phyloP scores from a whole-genome alignment of 169 alveolate genomes.

The Amoebophrya sp. region DNA sequence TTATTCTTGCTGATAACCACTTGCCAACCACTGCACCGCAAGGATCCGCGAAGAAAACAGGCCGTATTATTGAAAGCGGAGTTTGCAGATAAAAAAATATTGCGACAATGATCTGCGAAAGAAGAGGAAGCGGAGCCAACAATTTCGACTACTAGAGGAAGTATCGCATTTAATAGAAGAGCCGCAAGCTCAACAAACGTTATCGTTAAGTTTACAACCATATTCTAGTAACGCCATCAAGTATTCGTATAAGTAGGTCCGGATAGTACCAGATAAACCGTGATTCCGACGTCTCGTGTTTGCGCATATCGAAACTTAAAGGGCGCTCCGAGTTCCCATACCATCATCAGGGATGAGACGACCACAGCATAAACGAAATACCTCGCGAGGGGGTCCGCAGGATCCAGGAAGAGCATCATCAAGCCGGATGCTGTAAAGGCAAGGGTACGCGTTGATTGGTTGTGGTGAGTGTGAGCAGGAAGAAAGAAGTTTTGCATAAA shows the following conservation, averaged over 20 bases:
- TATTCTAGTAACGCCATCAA: not conserved
- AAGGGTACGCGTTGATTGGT: too few relatives aligned
- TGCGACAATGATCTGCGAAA: not conserved
- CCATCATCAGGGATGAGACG: not conserved
- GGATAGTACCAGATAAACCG: not conserved
- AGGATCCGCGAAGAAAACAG: constrained; percentile 1
- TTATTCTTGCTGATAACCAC: not conserved
- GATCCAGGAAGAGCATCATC: not conserved
- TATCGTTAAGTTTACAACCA: too few relatives aligned
- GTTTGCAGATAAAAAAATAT: not conserved
- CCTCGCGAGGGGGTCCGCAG: not conserved
- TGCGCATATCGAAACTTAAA: not conserved
- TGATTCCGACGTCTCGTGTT: not conserved
- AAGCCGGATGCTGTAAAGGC: not conserved
- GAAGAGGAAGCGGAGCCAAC: not conserved
- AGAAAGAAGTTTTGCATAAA: not conserved
- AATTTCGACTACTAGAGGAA: not conserved
- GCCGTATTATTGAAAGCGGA: not conserved
- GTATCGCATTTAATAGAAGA: too few relatives aligned
- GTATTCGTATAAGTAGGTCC: not conserved
- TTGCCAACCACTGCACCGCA: constrained; percentile 23
- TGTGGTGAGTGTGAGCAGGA: too few relatives aligned
- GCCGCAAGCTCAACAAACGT: too few relatives aligned
- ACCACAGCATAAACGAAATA: not conserved
- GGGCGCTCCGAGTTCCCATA: not conserved